Conservation (phyloP, 1,139 yeast genomes). For the Taphrina deformans region DNA sequence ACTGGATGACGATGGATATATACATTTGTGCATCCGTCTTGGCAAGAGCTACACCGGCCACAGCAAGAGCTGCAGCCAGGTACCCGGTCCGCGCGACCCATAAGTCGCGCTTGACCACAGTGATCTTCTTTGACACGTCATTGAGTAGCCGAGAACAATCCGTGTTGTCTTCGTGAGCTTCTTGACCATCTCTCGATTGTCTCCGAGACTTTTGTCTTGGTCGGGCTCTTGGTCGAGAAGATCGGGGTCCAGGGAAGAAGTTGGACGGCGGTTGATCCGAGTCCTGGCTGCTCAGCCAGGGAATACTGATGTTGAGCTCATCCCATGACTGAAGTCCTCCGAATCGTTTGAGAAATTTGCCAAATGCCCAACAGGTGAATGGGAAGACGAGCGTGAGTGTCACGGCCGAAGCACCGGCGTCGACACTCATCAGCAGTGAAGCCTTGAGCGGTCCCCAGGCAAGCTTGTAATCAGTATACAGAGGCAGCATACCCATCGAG, state of each 20-base stretch:
- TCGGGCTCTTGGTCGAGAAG: not conserved
- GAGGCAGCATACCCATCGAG: conserved; percentile 33
- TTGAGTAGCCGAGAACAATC: not conserved
- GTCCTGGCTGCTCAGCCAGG: conserved; percentile 23
- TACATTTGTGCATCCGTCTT: conserved; percentile 28
- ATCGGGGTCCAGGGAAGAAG: conserved; percentile 9
- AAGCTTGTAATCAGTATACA: conserved; percentile 31
- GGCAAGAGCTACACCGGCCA: conserved; percentile 32
- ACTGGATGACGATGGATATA: conserved; percentile 29
- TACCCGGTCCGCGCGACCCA: conserved; percentile 35
- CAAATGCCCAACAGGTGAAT: conserved; percentile 28
- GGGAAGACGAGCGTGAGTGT: conserved; percentile 34
- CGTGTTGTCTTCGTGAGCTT: not conserved
- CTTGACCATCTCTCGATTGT: not conserved
- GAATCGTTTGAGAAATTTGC: conserved; percentile 32
- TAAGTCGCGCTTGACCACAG: conserved; percentile 34
- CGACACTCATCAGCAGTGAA: conserved; percentile 29
- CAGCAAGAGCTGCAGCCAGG: conserved; percentile 26
- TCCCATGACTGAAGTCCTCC: conserved; percentile 20
- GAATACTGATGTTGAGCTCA: conserved; percentile 17
- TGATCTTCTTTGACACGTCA: conserved; percentile 28
- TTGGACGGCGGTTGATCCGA: conserved; percentile 7
- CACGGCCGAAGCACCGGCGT: conserved; percentile 33
- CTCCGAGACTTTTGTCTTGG: not conserved
- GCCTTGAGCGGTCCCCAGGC: conserved; percentile 34